A percentile compares a stretch with the other conserved stretches of the same genome.
These are phyloP conservation scores for Lasiosphaeria miniovina DNA, from an alignment of 495 filamentous ascomycete genomes.

Conservation along the genomic window DNA sequence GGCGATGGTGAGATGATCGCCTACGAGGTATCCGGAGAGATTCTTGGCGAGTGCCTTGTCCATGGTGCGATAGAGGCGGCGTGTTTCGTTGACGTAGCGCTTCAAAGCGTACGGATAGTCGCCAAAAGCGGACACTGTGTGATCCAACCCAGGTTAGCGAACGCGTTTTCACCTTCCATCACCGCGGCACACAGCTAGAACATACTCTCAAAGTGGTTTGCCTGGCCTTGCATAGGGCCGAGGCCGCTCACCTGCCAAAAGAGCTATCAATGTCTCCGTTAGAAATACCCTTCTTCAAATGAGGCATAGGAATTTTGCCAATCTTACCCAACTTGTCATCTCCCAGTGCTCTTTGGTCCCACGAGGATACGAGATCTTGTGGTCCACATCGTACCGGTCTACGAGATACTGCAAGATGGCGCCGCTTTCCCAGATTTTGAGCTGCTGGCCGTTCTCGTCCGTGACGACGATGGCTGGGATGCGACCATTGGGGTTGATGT, in stretches of 20 bases:
- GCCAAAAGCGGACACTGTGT: not conserved
- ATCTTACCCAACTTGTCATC: conserved; percentile 2
- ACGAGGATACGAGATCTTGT: conserved; percentile 4
- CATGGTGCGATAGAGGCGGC: conserved; percentile 3
- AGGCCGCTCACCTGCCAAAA: conserved; percentile 5
- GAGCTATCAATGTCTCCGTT: conserved; percentile 1
- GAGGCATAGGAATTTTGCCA: not conserved
- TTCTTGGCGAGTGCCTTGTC: conserved; percentile 3
- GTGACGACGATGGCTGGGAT: conserved; percentile 8
- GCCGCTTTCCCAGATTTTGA: conserved; percentile 4
- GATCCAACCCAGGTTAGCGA: not conserved
- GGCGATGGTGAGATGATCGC: conserved; percentile 5
- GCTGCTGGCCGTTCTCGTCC: conserved; percentile 1
- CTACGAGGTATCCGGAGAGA: not conserved
- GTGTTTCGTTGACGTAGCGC: conserved; percentile 5
- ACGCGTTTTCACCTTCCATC: not conserved
- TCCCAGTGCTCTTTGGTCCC: conserved; percentile 5
- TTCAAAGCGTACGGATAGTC: conserved; percentile 1
- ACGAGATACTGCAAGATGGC: conserved; percentile 7
- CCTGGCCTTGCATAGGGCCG: conserved; percentile 5
- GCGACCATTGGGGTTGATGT: conserved; percentile 7
- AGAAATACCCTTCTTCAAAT: not conserved
- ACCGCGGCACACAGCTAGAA: not conserved
- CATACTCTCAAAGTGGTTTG: conserved; percentile 5
- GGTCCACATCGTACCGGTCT: not conserved